phyloP scores from a whole-genome alignment of 1,139 yeast species.

The Kluyveromyces sp. region DNA sequence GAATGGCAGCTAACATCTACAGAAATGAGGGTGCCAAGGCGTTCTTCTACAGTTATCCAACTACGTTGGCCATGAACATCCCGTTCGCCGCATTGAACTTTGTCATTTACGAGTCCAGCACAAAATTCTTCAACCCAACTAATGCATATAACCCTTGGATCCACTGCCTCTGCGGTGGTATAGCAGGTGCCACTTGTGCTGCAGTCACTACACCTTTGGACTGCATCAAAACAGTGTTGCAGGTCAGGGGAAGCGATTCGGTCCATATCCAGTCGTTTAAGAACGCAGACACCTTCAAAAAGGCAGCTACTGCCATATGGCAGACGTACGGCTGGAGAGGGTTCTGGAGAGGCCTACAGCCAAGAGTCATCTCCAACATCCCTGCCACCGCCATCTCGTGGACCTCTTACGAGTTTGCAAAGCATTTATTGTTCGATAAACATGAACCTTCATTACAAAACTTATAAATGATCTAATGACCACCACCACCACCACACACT shows the following conservation, averaged over 20 bases:
- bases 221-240: slow-evolving; percentile 86
- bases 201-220: slow-evolving; percentile 95
- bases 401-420: slow-evolving; percentile 98
- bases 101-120: slow-evolving; percentile 81
- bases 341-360: slow-evolving; percentile 78
- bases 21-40: slow-evolving; percentile 71
- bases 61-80: slow-evolving; percentile 84
- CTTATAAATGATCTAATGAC: background rate
- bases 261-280: slow-evolving; percentile 43
- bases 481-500: background rate
- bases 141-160: slow-evolving; percentile 78
- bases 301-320: slow-evolving; percentile 67
- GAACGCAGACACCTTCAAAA: slow-evolving; percentile 57
- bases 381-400: slow-evolving; percentile 97
- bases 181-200: slow-evolving; percentile 95
- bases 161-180: slow-evolving; percentile 91
- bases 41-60: slow-evolving; percentile 89
- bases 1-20: slow-evolving; percentile 45
- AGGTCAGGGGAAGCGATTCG: slow-evolving; percentile 36
- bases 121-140: slow-evolving; percentile 69
- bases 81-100: slow-evolving; percentile 96
- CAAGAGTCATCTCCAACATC: slow-evolving; percentile 86
- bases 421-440: slow-evolving; percentile 29
- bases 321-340: slow-evolving; percentile 60
- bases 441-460: background rate